phyloP scores from a whole-genome alignment of 176 grass and related monocot species.

The Chloris gayana region DNA sequence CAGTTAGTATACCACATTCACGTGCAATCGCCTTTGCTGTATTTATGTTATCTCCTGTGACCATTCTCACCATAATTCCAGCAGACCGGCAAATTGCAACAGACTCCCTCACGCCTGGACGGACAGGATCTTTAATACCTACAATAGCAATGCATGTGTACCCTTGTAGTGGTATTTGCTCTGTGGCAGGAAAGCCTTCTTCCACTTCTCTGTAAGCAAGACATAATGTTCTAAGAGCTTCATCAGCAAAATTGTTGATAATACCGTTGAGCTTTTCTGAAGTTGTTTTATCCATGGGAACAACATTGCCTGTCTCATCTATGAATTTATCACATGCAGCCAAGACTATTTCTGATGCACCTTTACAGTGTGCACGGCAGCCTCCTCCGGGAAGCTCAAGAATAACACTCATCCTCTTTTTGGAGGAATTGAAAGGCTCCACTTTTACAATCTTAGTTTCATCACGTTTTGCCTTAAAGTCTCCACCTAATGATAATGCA shows the following conservation, averaged over 20 bases:
- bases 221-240: conserved; percentile 92
- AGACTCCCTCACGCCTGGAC: conserved; percentile 91
- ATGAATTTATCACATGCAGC: conserved; percentile 77
- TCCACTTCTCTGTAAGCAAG: conserved; percentile 87
- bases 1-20: conserved; percentile 95
- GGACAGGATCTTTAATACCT: conserved; percentile 96
- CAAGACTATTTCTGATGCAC: conserved; percentile 94
- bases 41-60: conserved; percentile 92
- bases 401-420: conserved; percentile 94
- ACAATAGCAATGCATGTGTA: conserved; percentile 93
- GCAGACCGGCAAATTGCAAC: conserved; percentile 75
- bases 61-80: conserved; percentile 91
- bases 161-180: conserved; percentile 65
- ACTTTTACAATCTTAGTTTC: conserved; percentile 79
- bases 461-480: conserved; percentile 70
- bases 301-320: conserved; percentile 62
- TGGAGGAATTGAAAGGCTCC: conserved; percentile 96
- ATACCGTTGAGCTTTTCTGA: conserved; percentile 64
- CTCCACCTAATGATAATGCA: conserved; percentile 84
- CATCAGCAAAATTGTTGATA: conserved; percentile 80
- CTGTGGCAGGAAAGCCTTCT: conserved; percentile 52
- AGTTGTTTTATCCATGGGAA: conserved; percentile 62
- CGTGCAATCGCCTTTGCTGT: conserved; percentile 86
- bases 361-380: conserved; percentile 77
- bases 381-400: conserved; percentile 72